Base-by-base conservation (phyloP, 2,329 filamentous ascomycete species). In the Phialophora tarda region DNA sequence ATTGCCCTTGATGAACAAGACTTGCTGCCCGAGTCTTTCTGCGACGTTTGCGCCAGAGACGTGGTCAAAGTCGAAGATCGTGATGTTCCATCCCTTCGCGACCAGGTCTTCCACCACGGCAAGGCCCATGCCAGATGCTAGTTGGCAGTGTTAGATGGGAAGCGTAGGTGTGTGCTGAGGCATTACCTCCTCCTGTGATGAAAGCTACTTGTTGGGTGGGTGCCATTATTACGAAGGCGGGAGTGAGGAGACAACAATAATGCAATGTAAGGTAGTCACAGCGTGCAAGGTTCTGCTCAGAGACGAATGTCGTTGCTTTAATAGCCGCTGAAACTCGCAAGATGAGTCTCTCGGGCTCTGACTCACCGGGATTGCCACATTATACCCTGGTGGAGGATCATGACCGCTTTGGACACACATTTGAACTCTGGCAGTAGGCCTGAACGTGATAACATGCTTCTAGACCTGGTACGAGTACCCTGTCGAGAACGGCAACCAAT, bases 61-160 rank as follows among this genome's bases (percentile, higher is more conserved):
- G 26, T 28, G 23, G 30, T 59, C 41, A 3, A 21, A 30, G 57
- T 59, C 57, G 10, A 50, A 26, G n/a, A 59, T 12, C 14, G 57
- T 59, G 28, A 59, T 41, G 21, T 30, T 32, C 57, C 57, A 59
- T 21, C 26, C 57, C 50, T 21, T 26, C 1, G 41, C 24, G 24
- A 30, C 57, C 26, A 59, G 57, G 26, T 30, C 21, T 41, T 59
- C 57, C n/a, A 50, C 57, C 17, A 59, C 41, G 8, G 57, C 57
- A 24, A 59, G 41, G 26, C 57, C 57, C 41, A 59, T 59, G 41
- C 57, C 57, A 6, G 57, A 59, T 2, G 57, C 57, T 59, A 21
- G 14, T 0, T 28, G 48, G 21, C 24, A 51, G 8, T 51, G 23
- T 51, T 28, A 51, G 48, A 51, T 11, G 48, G 48, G 24, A 51